A percentile compares a stretch with the other conserved stretches of the same genome.
Evolutionary conservation across 2,329 filamentous ascomycete genomes (phyloP).

Genomic region (Ilyonectria sp.): DNA sequence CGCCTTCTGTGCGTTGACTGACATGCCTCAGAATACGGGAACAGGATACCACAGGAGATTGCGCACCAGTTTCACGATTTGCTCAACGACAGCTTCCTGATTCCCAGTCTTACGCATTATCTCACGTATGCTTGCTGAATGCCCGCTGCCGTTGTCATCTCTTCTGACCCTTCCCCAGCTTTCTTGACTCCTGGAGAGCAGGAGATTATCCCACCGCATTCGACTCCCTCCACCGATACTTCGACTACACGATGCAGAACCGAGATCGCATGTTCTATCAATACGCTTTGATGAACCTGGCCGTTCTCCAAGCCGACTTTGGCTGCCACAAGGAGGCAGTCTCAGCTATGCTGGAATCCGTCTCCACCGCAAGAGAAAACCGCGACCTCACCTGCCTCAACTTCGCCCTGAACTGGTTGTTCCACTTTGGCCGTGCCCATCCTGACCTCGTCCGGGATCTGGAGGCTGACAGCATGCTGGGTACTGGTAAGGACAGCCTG

Average conservation of each 20-base stretch:
- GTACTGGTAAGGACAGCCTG: conserved; percentile 85
- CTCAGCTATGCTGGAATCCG: conserved; percentile 94
- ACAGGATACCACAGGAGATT: conserved; percentile 82
- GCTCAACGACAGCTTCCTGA: conserved; percentile 75
- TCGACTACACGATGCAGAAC: conserved; percentile 94
- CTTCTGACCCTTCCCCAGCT: conserved; percentile 64
- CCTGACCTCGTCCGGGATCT: conserved; percentile 80
- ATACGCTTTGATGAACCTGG: conserved; percentile 93
- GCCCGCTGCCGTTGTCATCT: background rate
- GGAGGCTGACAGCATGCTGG: conserved; percentile 81
- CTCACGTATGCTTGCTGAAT: conserved; percentile 66
- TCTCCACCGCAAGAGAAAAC: conserved; percentile 94
- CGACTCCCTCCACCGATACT: conserved; percentile 93
- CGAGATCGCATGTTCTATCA: conserved; percentile 90
- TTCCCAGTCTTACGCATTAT: conserved; percentile 83
- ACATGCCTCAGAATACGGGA: conserved; percentile 74
- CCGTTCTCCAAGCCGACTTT: conserved; percentile 95
- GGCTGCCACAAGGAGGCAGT: conserved; percentile 91
- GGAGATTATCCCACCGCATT: conserved; percentile 93
- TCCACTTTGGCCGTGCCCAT: conserved; percentile 91
- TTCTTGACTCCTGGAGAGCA: conserved; percentile 91
- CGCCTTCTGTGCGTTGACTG: conserved; percentile 18
- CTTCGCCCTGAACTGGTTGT: conserved; percentile 95
- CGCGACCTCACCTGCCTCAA: conserved; percentile 94
- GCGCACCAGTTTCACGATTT: conserved; percentile 79